Evolutionary conservation across 2,329 filamentous ascomycete species (phyloP), one percentile per base, ranked within the genome.

Genomic region (Colletotrichum sp.): DNA sequence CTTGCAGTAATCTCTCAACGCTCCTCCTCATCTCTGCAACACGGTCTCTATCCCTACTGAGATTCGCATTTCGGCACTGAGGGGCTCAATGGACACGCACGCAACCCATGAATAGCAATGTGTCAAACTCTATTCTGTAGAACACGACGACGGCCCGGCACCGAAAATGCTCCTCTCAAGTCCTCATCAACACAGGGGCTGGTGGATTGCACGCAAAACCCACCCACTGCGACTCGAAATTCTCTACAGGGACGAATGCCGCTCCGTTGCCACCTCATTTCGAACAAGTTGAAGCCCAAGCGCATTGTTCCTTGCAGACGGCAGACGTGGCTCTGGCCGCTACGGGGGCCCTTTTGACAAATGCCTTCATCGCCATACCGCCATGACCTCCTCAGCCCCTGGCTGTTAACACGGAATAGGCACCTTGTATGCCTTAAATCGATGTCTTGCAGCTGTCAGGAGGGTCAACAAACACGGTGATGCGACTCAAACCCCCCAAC

Each of bases 391-490:
- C 48, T 32, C 12, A 28, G 12, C 22, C 56, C 64, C 27, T 12
- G 62, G 25, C 68, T n/a, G 8, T 15, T 22, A 30, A 3, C 15
- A 52, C 48, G 52, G 32, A 27, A 56, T 34, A 16, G 52, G 56
- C 36, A 30, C 48, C 28, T 65, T 48, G 56, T n/a, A 48, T 48
- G 34, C 55, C 64, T 65, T 62, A 13, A 68, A 67, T 34, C n/a
- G 58, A 73, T 75, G 74, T 73, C 74, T 75, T 69, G 74, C 74
- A 73, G 58, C 74, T 69, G 58, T 65, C 70, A 75, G 74, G 70
- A 75, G 64, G 70, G 64, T 69, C 64, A 32, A 28, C 22, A 58
- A 73, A 64, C 12, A 28, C 36, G n/a, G 43, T 69, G 64, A 68
- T 69, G 48, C 32, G 64, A 75, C 64, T 73, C 65, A 60, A 68